Base-by-base conservation (phyloP, 192 early-diverging fungal species). In the Pilaira anomala region DNA sequence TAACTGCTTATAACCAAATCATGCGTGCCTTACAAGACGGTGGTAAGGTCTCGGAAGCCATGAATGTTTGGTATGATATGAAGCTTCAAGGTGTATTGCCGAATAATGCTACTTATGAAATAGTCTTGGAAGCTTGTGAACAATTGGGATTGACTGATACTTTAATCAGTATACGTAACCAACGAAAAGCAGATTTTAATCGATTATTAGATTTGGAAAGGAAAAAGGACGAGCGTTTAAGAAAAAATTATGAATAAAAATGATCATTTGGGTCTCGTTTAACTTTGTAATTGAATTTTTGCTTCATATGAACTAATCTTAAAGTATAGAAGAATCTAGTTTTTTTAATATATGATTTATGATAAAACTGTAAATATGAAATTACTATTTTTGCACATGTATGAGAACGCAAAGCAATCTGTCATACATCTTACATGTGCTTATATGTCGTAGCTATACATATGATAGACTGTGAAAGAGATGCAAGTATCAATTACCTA, bases 41-140 rank as follows among this genome's bases (percentile, higher is more conserved):
- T 18, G 36, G 42, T 1, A 46, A 63, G 29, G 26, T 58, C 9
- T 40, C 53, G 0, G 60, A 66, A 41, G 60, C 67, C 3, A 61
- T 73, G 42, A 55, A 59, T 19, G 51, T 73, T 7, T 73, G 65
- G 53, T 42, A 73, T 39, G 65, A 73, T 39, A 62, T 69, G 60
- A 62, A 62, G 39, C 19, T 36, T 19, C 14, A 44, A n/a, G n/a
- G 42, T 22, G 41, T 67, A 21, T 33, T 56, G 18, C 54, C 65
- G 5, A 40, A 67, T 52, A 29, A 36, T 11, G n/a, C 26, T 21
- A 63, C 46, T 12, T 73, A 73, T 19, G 46, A 62, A 11, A 56
- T 66, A 2, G 48, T 67, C 12, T 61, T 73, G 8, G 71, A 66
- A 3, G 48, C 66, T 7, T 73, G 71, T 59, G 36, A 52, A 5